Base-by-base conservation (phyloP, 2,329 filamentous ascomycete species). In the Sporothrix phasma region DNA sequence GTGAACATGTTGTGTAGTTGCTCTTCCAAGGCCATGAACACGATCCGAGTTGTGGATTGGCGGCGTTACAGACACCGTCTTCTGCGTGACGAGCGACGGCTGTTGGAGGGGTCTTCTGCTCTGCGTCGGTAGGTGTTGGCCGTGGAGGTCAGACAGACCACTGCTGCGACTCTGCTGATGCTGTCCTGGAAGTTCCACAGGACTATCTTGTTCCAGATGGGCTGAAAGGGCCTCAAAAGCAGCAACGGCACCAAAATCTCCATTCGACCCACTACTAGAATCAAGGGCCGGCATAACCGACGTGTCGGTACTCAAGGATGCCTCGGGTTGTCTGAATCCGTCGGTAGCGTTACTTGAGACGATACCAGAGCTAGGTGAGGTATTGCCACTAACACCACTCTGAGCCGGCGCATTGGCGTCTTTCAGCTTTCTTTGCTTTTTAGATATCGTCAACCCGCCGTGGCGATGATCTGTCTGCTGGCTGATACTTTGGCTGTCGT, bases 351-450 rank as follows among this genome's bases (percentile, higher is more conserved):
- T 47, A 22, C 22, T 46, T n/a, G 51, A 54, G 7, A 53, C n/a
- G 5, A 67, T 45, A 4, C 63, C 56, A 8, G 64, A 56, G 1
- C 47, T 37, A 17, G 67, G 58, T 17, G 67, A 65, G 2, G 63
- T 56, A 17, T 39, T 63, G 47, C 64, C 59, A 63, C 54, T 49
- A 63, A n/a, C 61, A 64, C 56, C 65, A 68, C 47, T 69, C 66
- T 53, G 73, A 62, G 65, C 66, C 56, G 37, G 66, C 15, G 60
- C 66, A 69, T 17, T 62, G 8, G 71, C 49, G 15, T 73, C 72
- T 54, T 73, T 75, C 19, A 70, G 70, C 63, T 76, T 78, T 13
- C 75, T 71, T 62, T 75, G 74, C 34, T 75, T 71, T 65, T 78
- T 79, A 13, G 75, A 45, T 5, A 24, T 39, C 7, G 24, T 39